Conservation (phyloP, 1,139 yeast genomes). For the Geotrichum phurueaensis region DNA sequence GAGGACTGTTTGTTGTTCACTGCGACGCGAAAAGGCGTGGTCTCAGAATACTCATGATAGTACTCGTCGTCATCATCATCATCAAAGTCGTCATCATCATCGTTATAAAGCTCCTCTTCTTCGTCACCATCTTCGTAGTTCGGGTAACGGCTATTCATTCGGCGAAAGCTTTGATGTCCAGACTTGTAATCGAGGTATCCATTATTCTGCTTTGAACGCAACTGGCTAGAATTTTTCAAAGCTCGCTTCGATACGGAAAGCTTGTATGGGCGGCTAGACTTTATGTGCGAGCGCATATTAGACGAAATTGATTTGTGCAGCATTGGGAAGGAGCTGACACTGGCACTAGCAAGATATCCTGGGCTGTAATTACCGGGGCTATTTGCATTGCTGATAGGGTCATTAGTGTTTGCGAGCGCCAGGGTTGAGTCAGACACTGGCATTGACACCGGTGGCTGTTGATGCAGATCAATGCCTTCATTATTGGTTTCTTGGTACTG, state of each 20-base stretch:
- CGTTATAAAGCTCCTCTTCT: constrained; percentile 24
- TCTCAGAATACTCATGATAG: constrained; percentile 25
- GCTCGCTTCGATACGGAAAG: neutral
- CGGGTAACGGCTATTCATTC: constrained; percentile 7
- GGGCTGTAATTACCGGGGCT: constrained; percentile 3
- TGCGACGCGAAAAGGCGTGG: constrained; percentile 27
- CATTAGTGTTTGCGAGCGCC: constrained; percentile 1
- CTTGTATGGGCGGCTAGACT: neutral
- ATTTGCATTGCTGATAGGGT: neutral
- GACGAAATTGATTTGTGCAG: neutral
- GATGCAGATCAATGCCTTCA: neutral
- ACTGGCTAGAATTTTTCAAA: constrained; percentile 4
- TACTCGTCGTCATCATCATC: constrained; percentile 26
- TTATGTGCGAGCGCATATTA: neutral
- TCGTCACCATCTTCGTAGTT: constrained; percentile 31
- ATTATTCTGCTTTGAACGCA: neutral
- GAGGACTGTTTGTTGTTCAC: constrained; percentile 14
- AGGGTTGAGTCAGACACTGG: constrained; percentile 11
- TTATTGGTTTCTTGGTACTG: neutral
- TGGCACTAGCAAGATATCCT: neutral
- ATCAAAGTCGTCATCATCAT: constrained; percentile 20
- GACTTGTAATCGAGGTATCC: neutral
- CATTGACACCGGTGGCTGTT: neutral
- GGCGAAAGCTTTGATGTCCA: constrained; percentile 2
- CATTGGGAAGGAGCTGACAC: neutral